Evolutionary conservation across 2,329 filamentous ascomycete species (phyloP).

Genomic region (Talaromyces amestolkiae): DNA sequence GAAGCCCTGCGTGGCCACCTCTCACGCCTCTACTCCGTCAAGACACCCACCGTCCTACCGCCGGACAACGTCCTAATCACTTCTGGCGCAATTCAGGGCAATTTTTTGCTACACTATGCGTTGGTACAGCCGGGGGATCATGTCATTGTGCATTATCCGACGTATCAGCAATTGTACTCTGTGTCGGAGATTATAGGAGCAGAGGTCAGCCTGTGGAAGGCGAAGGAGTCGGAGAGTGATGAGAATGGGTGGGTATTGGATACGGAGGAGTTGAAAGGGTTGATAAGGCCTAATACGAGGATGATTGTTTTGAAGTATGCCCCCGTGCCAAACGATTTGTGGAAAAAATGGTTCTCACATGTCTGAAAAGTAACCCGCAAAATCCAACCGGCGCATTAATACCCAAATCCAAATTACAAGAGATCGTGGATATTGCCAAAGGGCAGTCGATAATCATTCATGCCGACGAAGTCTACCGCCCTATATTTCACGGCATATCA

Average conservation of each 20-base stretch:
- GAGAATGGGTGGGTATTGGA: slow-evolving; percentile 63
- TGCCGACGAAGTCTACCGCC: slow-evolving; percentile 79
- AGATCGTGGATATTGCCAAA: slow-evolving; percentile 63
- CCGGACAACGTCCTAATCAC: slow-evolving; percentile 71
- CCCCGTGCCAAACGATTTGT: no score
- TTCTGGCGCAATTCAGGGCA: slow-evolving; percentile 78
- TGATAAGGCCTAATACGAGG: slow-evolving; percentile 55
- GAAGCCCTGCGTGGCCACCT: slow-evolving; percentile 62
- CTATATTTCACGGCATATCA: slow-evolving; percentile 70
- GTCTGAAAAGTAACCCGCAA: slow-evolving; percentile 65
- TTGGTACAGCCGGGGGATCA: slow-evolving; percentile 73
- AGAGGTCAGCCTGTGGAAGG: slow-evolving; percentile 73
- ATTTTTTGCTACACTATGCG: slow-evolving; percentile 74
- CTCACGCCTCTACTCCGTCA: slow-evolving; percentile 62
- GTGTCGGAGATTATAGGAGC: slow-evolving; percentile 73
- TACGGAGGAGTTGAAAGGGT: slow-evolving; percentile 60
- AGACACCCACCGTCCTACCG: slow-evolving; percentile 48
- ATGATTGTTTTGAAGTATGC: slow-evolving; percentile 62
- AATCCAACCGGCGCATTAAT: slow-evolving; percentile 76
- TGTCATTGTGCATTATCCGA: slow-evolving; percentile 82
- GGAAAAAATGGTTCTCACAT: neutral
- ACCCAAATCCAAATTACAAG: slow-evolving; percentile 57
- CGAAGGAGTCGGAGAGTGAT: slow-evolving; percentile 51
- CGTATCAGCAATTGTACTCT: slow-evolving; percentile 79
- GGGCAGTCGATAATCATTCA: slow-evolving; percentile 65